Evolutionary conservation across 352 stramenopile species (phyloP), one percentile per base, ranked within the genome.

Genomic region (Pythium dissotocum): DNA sequence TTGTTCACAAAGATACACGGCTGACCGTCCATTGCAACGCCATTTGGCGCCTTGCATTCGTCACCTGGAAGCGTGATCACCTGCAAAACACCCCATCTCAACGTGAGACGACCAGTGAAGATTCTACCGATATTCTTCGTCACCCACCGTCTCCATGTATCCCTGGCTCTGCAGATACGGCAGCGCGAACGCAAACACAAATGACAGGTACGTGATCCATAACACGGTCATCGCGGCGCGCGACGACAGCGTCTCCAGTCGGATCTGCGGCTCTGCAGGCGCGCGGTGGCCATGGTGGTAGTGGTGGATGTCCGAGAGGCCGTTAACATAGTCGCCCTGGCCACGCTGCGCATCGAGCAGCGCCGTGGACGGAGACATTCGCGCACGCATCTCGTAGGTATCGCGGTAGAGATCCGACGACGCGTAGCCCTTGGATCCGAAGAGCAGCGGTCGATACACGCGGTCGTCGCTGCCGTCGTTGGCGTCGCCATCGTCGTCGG

Each of bases 401-500:
- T 95, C 87, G 24, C 79, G 81, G 67, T 85, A 92, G 35, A 95
- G 77, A 65, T 91, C 84, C 2, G 87, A 95, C 7, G 83, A 93
- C 61, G 85, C 83, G 54, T 95, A 95, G 9, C 83, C 87, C 28
- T 76, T 87, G 26, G 87, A 91, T 24, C 89, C 70, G 74, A 95
- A 95, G 33, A 95, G 73, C 54, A 95, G 67, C 21, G 87, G 87
- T 1, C 85, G 83, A 33, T 95, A 91, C n/a, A 95, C 84, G 42
- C 73, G 76, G 63, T 77, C 63, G 35, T 82, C 76, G 14, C 62
- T 62, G 46, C 89, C 58, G n/a, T 61, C 57, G 24, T 54, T 77
- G 30, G 69, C 70, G 2, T 77, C 72, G 1, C 61, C 69, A 18
- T 36, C 21, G 28, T 62, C 42, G 58, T 66, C 65, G 54, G 49